These are phyloP conservation scores for Furcasterigmium furcatum DNA, from an alignment of 2,329 filamentous ascomycete genomes.

Conservation along the genomic window DNA sequence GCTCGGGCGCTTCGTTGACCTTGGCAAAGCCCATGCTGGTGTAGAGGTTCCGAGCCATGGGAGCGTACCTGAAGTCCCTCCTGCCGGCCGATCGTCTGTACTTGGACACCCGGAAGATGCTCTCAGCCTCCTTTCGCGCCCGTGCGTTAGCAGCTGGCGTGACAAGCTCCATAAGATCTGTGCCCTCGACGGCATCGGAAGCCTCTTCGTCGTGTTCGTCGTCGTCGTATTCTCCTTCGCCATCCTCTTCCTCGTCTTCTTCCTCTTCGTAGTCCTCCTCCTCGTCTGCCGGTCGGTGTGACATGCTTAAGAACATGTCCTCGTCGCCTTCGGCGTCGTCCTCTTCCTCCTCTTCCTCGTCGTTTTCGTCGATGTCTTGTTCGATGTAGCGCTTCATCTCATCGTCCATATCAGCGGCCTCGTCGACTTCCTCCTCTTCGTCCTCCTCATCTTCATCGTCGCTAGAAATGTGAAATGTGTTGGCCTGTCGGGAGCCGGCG, in stretches of 20 bases:
- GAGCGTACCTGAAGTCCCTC: slow-evolving; percentile 61
- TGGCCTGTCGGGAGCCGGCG: slow-evolving; percentile 8
- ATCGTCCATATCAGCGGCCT: slow-evolving; percentile 23
- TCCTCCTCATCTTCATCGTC: slow-evolving; percentile 28
- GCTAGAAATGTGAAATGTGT: slow-evolving; percentile 16
- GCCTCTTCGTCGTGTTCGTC: slow-evolving; percentile 30
- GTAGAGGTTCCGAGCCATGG: slow-evolving; percentile 71
- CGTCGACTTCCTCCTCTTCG: slow-evolving; percentile 28
- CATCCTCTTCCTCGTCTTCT: slow-evolving; percentile 32
- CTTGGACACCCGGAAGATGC: slow-evolving; percentile 50
- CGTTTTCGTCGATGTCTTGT: slow-evolving; percentile 29
- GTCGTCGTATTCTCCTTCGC: slow-evolving; percentile 36
- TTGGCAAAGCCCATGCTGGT: slow-evolving; percentile 51
- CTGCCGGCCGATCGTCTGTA: slow-evolving; percentile 42
- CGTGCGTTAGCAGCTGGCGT: slow-evolving; percentile 53
- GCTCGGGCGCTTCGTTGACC: slow-evolving; percentile 65
- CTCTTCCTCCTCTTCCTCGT: slow-evolving; percentile 32
- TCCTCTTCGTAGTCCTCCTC: slow-evolving; percentile 32
- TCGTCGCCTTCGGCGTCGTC: slow-evolving; percentile 35
- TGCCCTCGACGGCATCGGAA: slow-evolving; percentile 35
- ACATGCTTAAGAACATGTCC: slow-evolving; percentile 8
- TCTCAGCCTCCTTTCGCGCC: slow-evolving; percentile 52
- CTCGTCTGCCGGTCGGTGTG: slow-evolving; percentile 24
- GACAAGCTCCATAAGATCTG: slow-evolving; percentile 52
- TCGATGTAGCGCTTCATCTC: slow-evolving; percentile 32